A percentile compares a stretch with the other conserved stretches of the same genome.
Evolutionary conservation across 2,329 filamentous ascomycete species (phyloP).

Genomic region (Cryphonectria radicalis): DNA sequence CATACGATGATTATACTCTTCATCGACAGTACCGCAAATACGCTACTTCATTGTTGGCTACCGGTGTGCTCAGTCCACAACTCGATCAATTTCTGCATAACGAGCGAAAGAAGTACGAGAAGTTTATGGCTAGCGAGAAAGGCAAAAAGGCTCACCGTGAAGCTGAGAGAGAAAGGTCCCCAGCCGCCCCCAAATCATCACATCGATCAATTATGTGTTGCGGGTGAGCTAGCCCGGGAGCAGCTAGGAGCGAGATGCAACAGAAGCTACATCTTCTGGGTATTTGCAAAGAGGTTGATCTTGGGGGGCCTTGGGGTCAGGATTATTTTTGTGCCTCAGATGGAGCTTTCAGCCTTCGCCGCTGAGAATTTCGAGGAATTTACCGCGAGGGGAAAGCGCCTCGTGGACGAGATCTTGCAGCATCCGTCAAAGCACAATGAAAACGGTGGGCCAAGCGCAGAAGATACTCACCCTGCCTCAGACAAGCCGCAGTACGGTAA

Average conservation of each 20-base stretch:
- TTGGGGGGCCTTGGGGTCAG: too few species aligned
- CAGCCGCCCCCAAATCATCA: background rate
- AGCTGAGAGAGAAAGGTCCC: too few species aligned
- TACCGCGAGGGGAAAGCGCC: background rate
- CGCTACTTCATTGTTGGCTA: background rate
- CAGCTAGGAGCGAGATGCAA: background rate
- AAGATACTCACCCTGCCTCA: background rate
- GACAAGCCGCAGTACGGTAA: background rate
- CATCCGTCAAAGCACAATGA: background rate
- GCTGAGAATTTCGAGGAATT: background rate
- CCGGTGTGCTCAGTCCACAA: background rate
- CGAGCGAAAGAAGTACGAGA: background rate
- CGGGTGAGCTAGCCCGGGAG: background rate
- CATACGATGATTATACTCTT: background rate
- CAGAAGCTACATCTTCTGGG: background rate
- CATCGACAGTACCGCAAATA: background rate
- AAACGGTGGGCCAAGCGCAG: background rate
- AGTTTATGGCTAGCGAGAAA: background rate
- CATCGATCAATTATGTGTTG: background rate
- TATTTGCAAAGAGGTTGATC: too few species aligned
- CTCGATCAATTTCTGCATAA: background rate
- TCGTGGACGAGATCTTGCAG: background rate
- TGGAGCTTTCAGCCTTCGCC: background rate
- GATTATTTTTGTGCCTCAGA: too few species aligned
- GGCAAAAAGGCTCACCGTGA: background rate